Base-by-base conservation (phyloP, 495 filamentous ascomycete species). In the Elasticomyces elasticus region DNA sequence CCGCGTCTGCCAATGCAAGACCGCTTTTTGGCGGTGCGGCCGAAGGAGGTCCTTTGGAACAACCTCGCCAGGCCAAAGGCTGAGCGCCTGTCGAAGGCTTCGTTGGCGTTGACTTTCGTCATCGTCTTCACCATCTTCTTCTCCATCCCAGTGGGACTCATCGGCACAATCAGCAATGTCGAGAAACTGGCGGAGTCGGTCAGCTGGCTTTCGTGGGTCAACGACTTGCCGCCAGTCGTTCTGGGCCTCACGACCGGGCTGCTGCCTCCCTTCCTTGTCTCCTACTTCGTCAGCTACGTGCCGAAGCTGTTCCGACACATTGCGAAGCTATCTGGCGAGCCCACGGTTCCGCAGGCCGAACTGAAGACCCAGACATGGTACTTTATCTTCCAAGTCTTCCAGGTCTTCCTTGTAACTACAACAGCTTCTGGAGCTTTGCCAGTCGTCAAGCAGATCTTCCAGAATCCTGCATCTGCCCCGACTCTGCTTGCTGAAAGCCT, bases 391-490 rank as follows among this genome's bases (percentile, higher is more conserved):
- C 68, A 69, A 51, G 65, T 71, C 27, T 56, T 64, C 41, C 67
- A 71, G 52, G 64, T 71, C 30, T 71, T 71, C 50, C 60, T 71
- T 20, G 59, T 71, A 48, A 68, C 62, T 2, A 66, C 65, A 13
- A 51, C 67, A 13, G 46, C 66, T 1, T 69, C 68, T 28, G 68
- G 67, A 11, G 62, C 65, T 15, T 60, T 67, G 11, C 57, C 66
- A 1, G 65, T 67, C 1, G 45, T 52, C 0, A 45, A 54, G 0
- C 25, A 66, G 30, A 64, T 71, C 37, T 51, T 53, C 3, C 20
- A 57, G 15, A 42, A 69, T 43, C 67, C 67, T 11, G 25, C 49
- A 0, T 49, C 51, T n/a, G 59, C 66, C 13, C 63, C 68, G 0
- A 38, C 27, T 0, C 33, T 69, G 20, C 62, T 71, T 1, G 68